Evolutionary conservation across 1,284 basidiomycete species (phyloP).

Genomic region (Entoloma clypeatum): DNA sequence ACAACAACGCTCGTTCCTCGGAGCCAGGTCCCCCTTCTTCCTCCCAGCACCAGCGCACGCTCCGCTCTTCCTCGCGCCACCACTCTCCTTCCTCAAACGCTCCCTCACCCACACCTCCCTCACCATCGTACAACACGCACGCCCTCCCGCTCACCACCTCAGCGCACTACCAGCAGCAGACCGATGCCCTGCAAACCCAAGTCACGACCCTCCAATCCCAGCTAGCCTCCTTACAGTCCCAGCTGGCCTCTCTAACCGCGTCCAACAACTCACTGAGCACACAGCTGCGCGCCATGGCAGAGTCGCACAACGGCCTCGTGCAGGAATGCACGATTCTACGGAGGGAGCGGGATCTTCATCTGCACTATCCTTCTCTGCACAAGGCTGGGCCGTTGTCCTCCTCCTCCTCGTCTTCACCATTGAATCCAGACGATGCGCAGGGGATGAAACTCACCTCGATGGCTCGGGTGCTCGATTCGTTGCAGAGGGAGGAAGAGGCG

Average conservation of each 20-base stretch:
- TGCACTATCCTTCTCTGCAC: not conserved
- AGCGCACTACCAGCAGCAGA: conserved; percentile 3
- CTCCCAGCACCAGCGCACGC: conserved; percentile 24
- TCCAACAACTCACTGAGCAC: conserved; percentile 1
- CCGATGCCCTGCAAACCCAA: conserved; percentile 24
- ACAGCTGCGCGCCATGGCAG: conserved; percentile 2
- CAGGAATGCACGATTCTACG: too few relatives aligned
- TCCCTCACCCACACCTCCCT: conserved; percentile 16
- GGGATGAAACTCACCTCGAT: not conserved
- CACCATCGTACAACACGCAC: conserved; percentile 15
- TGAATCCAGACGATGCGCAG: not conserved
- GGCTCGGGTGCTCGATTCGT: not conserved
- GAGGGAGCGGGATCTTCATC: conserved; percentile 8
- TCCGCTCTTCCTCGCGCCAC: conserved; percentile 14
- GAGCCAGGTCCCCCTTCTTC: conserved; percentile 24
- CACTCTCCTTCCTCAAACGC: conserved; percentile 30
- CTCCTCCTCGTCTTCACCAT: too few relatives aligned
- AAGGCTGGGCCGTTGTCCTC: too few relatives aligned
- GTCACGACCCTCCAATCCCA: conserved; percentile 40
- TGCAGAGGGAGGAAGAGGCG: conserved; percentile 11
- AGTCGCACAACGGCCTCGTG: conserved; percentile 1
- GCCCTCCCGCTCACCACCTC: conserved; percentile 13
- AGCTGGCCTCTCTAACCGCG: conserved; percentile 27
- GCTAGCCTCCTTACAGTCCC: conserved; percentile 39
- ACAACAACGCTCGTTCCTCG: conserved; percentile 17